phyloP scores from a whole-genome alignment of 1,284 basidiomycete genomes.

The Cutaneotrichosporon cavernicola region DNA sequence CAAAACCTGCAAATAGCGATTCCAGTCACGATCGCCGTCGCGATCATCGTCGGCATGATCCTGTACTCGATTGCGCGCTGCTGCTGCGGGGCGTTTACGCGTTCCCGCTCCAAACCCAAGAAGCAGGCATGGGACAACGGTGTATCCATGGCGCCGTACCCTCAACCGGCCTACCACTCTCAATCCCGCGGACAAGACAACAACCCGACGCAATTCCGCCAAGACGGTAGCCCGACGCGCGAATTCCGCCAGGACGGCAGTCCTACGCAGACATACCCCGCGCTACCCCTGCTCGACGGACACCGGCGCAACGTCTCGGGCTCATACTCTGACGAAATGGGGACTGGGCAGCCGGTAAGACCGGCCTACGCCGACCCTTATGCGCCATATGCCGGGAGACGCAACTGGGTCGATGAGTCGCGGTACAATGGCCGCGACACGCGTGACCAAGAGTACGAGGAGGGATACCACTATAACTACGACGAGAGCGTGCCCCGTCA shows the following conservation, averaged over 20 bases:
- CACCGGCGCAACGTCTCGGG: slow-evolving; percentile 4
- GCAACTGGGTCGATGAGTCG: slow-evolving; percentile 7
- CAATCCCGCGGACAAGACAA: no score
- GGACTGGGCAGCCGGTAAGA: background rate
- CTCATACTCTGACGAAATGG: slow-evolving; percentile 10
- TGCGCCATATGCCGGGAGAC: background rate
- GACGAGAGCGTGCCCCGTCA: background rate
- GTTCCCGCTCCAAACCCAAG: background rate
- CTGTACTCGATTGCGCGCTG: slow-evolving; percentile 19
- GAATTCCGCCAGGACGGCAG: background rate
- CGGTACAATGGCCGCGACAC: background rate
- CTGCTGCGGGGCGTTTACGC: slow-evolving; percentile 10
- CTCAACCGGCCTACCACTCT: background rate
- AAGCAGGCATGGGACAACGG: slow-evolving; percentile 22
- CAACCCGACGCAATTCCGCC: no score
- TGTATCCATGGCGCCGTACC: slow-evolving; percentile 25
- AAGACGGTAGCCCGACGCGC: background rate
- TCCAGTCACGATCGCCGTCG: slow-evolving; percentile 72
- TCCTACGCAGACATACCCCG: background rate
- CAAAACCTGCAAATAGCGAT: slow-evolving; percentile 77
- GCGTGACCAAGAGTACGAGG: background rate
- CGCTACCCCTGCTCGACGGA: background rate
- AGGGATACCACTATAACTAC: background rate
- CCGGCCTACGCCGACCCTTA: slow-evolving; percentile 9
- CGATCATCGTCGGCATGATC: slow-evolving; percentile 56